Base-by-base conservation (phyloP, 1,284 basidiomycete genomes). In the Entoloma clypeatum region DNA sequence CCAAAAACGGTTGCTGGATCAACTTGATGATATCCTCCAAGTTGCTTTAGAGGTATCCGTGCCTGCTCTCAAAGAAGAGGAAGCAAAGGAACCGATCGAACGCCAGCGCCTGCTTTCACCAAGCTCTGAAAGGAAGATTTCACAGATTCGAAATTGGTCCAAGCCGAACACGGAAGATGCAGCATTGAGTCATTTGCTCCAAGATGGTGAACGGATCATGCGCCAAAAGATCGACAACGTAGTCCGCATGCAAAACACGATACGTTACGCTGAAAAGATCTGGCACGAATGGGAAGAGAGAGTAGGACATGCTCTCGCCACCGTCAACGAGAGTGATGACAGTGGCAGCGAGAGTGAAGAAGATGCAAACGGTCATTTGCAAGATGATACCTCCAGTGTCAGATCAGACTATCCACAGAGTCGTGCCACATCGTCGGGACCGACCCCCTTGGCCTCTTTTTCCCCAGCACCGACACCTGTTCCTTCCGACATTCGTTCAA, bases 241-340 rank as follows among this genome's bases (percentile, higher is more conserved):
- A 34, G 91, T 93, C 45, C 86, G 96, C 29, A 86, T 99, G 84
- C 90, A 96, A 65, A 98, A 97, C 61, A 98, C 93, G 17, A 96
- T 99, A 52, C 77, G 92, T 46, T 99, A 99, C 63, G 86, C 92
- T 24, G 96, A 99, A 68, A 96, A 96, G 67, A 90, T 97, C 18
- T 84, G 96, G 63, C 86, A 88, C 54, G 96, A 99, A 63, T 99
- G 95, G 93, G 89, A 98, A 61, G 88, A 90, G 60, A 83, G 81
- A 54, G 87, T 97, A 19, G 86, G 75, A 41, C 69, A 74, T 52
- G 71, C 77, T 31, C 63, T 97, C 28, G 79, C 75, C 2, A 74
- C 74, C 21, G 67, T 75, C 28, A 75, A 79, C 3, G 80, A 80
- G 26, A 65, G 69, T 34, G 73, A 66, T 5, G 67, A 71, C 9